Base-by-base conservation (phyloP, 768 basidiomycete species). In the Austroboletus eburneus region DNA sequence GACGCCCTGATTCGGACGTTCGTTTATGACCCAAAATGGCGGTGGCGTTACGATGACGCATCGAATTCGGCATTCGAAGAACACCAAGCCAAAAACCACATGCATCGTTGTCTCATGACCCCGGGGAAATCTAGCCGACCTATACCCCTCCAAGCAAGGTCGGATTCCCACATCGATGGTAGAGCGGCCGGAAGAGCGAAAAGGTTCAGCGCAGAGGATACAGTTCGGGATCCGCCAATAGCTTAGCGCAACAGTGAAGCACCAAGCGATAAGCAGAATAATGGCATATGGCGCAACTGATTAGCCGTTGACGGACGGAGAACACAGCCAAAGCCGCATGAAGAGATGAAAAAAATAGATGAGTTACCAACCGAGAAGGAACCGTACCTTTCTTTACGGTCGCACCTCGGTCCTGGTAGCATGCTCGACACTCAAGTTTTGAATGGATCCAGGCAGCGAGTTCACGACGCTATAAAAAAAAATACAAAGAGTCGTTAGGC, bases 401-500 rank as follows among this genome's bases (percentile, higher is more conserved):
- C 27, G 27, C 12, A 27, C 27, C 27, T 27, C 27, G 27, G 12
- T 12, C 12, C 5, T 27, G 12, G 5, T 12, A 27, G 12, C 12
- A 27, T 6, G 27, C 27, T 22, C 10, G 29, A 45, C 23, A 16
- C 13, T 35, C 34, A 16, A 24, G 25, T 16, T 8, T 20, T n/a
- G 18, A 58, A 40, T 38, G 51, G 22, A 46, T 27, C 23, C 32
- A 30, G 5, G 41, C 22, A 41, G 42, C 42, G 2, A 35, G 27
- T 22, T 42, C 25, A 46, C 21, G 39, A 21, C 21, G 37, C 22
- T 10, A 41, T 49, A 37, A 17, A 20, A 30, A 47, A 45, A 27
- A 64, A 50, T 58, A 63, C 52, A 61, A 66, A 24, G 56, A 14
- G 39, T 56, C 44, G 18, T 58, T 36, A 55, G 47, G 36, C 43